A percentile compares a stretch with the other conserved stretches of the same genome.
Evolutionary conservation across 306 rosid genomes (phyloP).

Genomic region (Glycine latifolia): DNA sequence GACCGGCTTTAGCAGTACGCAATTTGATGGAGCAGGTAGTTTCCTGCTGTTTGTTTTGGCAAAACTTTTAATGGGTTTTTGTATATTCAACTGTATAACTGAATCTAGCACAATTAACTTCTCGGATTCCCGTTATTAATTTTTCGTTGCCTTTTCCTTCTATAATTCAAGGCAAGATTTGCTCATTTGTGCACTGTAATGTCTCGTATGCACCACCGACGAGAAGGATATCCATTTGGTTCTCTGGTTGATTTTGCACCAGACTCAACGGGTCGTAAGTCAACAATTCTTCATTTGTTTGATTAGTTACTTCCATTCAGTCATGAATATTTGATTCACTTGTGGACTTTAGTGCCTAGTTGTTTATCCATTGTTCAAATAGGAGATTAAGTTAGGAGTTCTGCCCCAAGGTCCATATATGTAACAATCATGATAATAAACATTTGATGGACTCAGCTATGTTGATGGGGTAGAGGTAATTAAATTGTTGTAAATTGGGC

Average conservation of each 20-base stretch:
- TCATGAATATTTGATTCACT: constrained; percentile 14
- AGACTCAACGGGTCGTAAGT: constrained; percentile 96
- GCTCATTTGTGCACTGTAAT: constrained; percentile 99
- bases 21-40: constrained; percentile 98
- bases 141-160: constrained; percentile 41
- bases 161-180: constrained; percentile 88
- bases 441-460: constrained; percentile 23
- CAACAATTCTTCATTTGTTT: constrained; percentile 34
- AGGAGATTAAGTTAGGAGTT: constrained; percentile 37
- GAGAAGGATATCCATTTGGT: constrained; percentile 98
- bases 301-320: constrained; percentile 31
- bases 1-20: constrained; percentile 92
- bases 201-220: constrained; percentile 99
- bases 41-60: neutral
- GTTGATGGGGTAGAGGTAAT: constrained; percentile 14
- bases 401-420: constrained; percentile 3
- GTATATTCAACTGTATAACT: constrained; percentile 16
- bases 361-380: constrained; percentile 12
- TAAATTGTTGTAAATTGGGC: constrained; percentile 34
- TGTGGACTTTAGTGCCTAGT: neutral
- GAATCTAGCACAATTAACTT: neutral
- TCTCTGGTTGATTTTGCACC: constrained; percentile 99
- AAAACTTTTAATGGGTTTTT: neutral
- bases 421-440: constrained; percentile 11
- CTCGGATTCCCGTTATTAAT: constrained; percentile 31